Conservation (phyloP, 1,139 yeast genomes). For the Lodderomyces jiufengensis region DNA sequence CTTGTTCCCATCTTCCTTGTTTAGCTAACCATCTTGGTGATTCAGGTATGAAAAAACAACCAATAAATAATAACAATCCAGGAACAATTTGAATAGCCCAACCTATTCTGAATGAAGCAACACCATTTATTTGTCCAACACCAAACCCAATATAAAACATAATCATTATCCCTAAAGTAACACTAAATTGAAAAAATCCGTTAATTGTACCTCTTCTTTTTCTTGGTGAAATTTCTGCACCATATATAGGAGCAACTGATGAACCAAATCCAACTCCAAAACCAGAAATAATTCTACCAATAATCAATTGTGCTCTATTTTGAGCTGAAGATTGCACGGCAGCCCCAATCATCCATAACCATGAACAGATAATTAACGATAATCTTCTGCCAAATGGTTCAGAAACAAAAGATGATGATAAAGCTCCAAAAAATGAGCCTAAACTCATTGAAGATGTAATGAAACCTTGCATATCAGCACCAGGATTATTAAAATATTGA, state of each 20-base stretch:
- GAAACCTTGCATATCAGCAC: conserved; percentile 48
- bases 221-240: conserved; percentile 69
- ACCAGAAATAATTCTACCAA: conserved; percentile 66
- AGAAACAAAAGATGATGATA: conserved; percentile 45
- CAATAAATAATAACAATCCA: conserved; percentile 47
- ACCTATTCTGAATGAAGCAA: conserved; percentile 60
- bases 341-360: conserved; percentile 51
- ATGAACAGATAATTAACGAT: conserved; percentile 43
- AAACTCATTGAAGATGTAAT: conserved; percentile 59
- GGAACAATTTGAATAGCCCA: conserved; percentile 70
- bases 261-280: conserved; percentile 70
- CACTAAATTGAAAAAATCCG: conserved; percentile 63
- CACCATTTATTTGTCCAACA: conserved; percentile 46
- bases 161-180: conserved; percentile 61
- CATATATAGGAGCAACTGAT: conserved; percentile 68
- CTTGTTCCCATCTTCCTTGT: conserved; percentile 64
- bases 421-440: conserved; percentile 57
- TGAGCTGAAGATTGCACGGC: conserved; percentile 46
- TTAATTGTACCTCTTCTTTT: conserved; percentile 64
- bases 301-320: conserved; percentile 45
- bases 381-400: conserved; percentile 61
- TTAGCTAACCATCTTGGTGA: conserved; percentile 74
- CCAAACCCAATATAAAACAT: conserved; percentile 63
- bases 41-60: conserved; percentile 57
- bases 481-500: conserved; percentile 39